Conservation (phyloP, 306 rosid species). For the Pyrus betulifolia region DNA sequence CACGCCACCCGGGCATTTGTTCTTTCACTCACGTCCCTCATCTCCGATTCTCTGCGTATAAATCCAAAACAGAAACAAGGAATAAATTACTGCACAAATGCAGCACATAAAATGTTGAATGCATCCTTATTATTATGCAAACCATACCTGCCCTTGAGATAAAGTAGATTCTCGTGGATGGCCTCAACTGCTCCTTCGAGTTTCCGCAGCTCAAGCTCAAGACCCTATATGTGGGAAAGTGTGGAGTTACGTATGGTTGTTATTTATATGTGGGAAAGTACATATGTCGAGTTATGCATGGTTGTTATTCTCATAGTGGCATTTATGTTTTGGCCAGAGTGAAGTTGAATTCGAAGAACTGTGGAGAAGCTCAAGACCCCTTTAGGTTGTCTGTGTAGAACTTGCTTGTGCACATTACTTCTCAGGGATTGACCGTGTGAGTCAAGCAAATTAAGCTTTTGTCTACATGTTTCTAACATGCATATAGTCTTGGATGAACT, state of each 20-base stretch:
- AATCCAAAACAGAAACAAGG: background rate
- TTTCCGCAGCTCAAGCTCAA: slow-evolving; percentile 89
- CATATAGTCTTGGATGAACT: background rate
- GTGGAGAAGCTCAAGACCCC: background rate
- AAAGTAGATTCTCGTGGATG: slow-evolving; percentile 86
- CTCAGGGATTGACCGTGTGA: background rate
- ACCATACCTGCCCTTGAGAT: slow-evolving; percentile 69
- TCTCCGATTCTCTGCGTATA: slow-evolving; percentile 71
- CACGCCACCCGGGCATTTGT: slow-evolving; percentile 80
- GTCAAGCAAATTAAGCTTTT: background rate
- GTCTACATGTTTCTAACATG: background rate
- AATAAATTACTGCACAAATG: background rate
- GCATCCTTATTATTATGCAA: background rate
- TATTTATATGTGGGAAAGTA: too few relatives aligned
- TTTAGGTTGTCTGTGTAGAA: background rate
- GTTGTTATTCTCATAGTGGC: too few relatives aligned
- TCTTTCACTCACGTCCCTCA: slow-evolving; percentile 77
- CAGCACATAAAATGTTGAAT: background rate
- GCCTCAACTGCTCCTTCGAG: slow-evolving; percentile 97
- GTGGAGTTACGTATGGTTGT: too few relatives aligned
- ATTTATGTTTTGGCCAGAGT: background rate
- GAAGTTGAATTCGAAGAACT: background rate
- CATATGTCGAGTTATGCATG: too few relatives aligned
- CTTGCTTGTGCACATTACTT: background rate
- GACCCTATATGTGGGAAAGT: slow-evolving; percentile 41